Evolutionary conservation across 148 eudicot species (phyloP), one percentile per base, ranked within the genome.

Genomic region (Camellia japonica): DNA sequence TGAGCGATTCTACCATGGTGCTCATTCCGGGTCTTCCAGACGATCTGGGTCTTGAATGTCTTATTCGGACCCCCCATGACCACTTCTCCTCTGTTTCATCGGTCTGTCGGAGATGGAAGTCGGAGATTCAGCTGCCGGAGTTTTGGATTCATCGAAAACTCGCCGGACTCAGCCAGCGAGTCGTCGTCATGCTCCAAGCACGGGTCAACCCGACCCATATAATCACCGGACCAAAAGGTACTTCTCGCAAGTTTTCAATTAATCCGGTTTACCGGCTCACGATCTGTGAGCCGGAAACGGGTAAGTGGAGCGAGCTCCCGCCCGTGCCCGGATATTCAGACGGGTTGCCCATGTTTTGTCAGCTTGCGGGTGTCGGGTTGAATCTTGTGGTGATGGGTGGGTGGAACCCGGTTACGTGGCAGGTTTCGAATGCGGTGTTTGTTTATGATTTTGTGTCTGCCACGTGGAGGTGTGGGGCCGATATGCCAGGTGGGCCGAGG

Each of bases 341-440:
- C 5, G 93, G 97, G 78, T 64, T 94, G 65, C 98, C 95, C 15
- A 60, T 92, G 90, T 92, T 92, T 71, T 87, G 90, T 7, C 93
- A 84, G 73, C 46, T 94, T 5, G 88, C 83, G 0, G 88, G 91
- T 0, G 87, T 84, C 19, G 95, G 93, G 85, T 75, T 75, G 78
- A 82, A 86, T n/a, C 81, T 94, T 49, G 88, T 92, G 16, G 90
- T 92, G 66, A 75, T 94, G 46, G 97, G 98, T 42, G 98, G 98
- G 87, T 90, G 89, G 87, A 84, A 91, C 86, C 94, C 93, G 54
- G 85, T 55, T 1, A 91, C 93, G 1, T 90, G 90, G 89, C 81
- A 74, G 41, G 89, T 86, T 7, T 86, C 85, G 2, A 74, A 78
- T 20, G 78, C 41, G 0, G 94, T 92, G 0, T 86, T 81, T 69